A percentile compares a stretch with the other conserved stretches of the same genome.
phyloP scores from a whole-genome alignment of 2,329 filamentous ascomycete genomes.

The Hansfordia pulvinata region DNA sequence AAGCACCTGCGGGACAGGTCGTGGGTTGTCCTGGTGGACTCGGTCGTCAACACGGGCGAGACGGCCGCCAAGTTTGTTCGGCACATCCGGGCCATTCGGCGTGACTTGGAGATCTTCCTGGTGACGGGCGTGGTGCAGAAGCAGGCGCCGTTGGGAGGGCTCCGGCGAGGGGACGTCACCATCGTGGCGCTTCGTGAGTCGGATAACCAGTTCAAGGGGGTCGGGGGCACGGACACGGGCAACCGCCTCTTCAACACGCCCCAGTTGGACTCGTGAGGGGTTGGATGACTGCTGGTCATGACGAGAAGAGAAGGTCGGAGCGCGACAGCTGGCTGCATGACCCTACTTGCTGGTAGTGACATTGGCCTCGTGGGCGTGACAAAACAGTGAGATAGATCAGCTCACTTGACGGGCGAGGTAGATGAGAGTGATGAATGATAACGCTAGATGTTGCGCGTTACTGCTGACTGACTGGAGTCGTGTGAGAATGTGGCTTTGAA shows the following conservation, averaged over 20 bases:
- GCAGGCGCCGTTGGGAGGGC: slow-evolving; percentile 7
- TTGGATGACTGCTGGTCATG: too few species aligned
- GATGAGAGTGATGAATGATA: too few species aligned
- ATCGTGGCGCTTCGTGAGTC: slow-evolving; percentile 41
- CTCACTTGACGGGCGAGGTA: too few species aligned
- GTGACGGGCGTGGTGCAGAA: slow-evolving; percentile 41
- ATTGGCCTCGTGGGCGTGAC: too few species aligned
- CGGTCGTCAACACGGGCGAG: slow-evolving; percentile 42
- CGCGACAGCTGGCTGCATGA: too few species aligned
- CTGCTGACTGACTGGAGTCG: too few species aligned
- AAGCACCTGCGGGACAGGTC: slow-evolving; percentile 23
- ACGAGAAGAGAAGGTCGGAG: too few species aligned
- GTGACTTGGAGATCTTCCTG: slow-evolving; percentile 31
- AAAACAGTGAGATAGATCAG: too few species aligned
- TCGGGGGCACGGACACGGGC: slow-evolving; percentile 39
- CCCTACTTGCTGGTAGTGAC: too few species aligned
- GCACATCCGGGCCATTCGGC: slow-evolving; percentile 24
- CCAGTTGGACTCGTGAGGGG: too few species aligned
- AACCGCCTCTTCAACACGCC: slow-evolving; percentile 47
- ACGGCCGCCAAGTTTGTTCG: slow-evolving; percentile 32
- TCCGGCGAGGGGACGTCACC: slow-evolving; percentile 13
- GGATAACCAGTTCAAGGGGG: slow-evolving; percentile 39
- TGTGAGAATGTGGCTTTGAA: too few species aligned
- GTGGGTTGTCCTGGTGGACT: slow-evolving; percentile 42
- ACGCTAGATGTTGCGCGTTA: too few species aligned